Conservation (phyloP, 768 basidiomycete species). For the Lactifluus volemus region DNA sequence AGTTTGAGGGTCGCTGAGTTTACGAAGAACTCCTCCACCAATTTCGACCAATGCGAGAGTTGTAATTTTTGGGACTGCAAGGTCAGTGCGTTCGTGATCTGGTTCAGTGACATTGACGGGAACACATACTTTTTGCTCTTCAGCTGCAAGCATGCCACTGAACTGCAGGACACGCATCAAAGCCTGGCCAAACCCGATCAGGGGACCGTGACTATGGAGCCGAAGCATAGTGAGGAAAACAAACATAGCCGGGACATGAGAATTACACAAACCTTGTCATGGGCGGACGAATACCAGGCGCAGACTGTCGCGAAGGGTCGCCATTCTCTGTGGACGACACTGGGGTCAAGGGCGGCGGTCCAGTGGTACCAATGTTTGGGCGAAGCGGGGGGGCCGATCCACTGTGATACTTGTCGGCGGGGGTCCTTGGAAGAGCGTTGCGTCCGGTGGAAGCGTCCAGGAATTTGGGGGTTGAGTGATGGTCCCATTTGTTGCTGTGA, state of each 20-base stretch:
- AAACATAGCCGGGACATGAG: background rate
- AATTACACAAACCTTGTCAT: conserved; percentile 5
- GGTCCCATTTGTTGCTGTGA: conserved; percentile 40
- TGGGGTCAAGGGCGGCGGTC: conserved; percentile 8
- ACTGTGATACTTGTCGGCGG: conserved; percentile 16
- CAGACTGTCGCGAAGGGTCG: conserved; percentile 9
- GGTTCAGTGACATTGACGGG: background rate
- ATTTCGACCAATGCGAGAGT: conserved; percentile 55
- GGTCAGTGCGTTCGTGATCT: background rate
- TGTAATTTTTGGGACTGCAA: conserved; percentile 42
- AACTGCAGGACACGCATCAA: conserved; percentile 59
- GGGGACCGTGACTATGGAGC: background rate
- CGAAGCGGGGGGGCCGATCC: conserved; percentile 8
- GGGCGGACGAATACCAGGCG: conserved; percentile 3
- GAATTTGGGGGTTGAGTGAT: conserved; percentile 39
- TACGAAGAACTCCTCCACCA: conserved; percentile 64
- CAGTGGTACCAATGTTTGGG: background rate
- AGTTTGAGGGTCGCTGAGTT: conserved; percentile 66
- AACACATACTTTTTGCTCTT: conserved; percentile 38
- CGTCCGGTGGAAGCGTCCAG: conserved; percentile 29
- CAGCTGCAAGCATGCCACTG: conserved; percentile 52
- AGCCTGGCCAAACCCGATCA: conserved; percentile 52
- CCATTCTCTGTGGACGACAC: conserved; percentile 11
- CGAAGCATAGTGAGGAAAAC: background rate
- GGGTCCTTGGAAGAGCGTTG: conserved; percentile 21